Conservation (phyloP, 306 rosid species). For the Lotus japonicus region DNA sequence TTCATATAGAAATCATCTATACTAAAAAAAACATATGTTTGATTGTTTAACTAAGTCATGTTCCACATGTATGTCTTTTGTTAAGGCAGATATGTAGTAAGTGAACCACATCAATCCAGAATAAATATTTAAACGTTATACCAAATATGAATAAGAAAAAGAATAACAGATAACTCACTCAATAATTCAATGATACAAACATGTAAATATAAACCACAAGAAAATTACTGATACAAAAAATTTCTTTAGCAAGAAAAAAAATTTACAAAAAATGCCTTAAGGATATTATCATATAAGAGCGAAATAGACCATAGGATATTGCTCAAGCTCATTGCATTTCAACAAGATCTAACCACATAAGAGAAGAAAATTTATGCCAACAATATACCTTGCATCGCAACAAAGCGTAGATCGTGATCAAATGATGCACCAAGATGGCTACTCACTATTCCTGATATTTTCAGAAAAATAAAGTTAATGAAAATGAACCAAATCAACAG, state of each 20-base stretch:
- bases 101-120: neutral
- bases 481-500: neutral
- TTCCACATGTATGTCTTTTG: neutral
- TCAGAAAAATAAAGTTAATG: neutral
- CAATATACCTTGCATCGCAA: slow-evolving; percentile 62
- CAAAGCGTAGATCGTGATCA: slow-evolving; percentile 45
- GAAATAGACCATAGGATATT: neutral
- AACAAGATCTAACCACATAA: no score
- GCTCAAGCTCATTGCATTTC: neutral
- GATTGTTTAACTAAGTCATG: neutral
- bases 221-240: neutral
- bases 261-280: no score
- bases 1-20: neutral
- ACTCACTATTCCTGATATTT: slow-evolving; percentile 26
- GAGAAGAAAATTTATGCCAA: neutral
- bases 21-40: neutral
- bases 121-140: neutral
- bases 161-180: neutral
- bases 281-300: no score
- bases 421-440: slow-evolving; percentile 38
- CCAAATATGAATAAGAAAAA: neutral
- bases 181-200: neutral
- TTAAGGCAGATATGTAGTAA: neutral
- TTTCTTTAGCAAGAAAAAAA: neutral
- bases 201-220: neutral